These are phyloP conservation scores for Vigna hirtella DNA, from an alignment of 306 rosid genomes.

Conservation along the genomic window DNA sequence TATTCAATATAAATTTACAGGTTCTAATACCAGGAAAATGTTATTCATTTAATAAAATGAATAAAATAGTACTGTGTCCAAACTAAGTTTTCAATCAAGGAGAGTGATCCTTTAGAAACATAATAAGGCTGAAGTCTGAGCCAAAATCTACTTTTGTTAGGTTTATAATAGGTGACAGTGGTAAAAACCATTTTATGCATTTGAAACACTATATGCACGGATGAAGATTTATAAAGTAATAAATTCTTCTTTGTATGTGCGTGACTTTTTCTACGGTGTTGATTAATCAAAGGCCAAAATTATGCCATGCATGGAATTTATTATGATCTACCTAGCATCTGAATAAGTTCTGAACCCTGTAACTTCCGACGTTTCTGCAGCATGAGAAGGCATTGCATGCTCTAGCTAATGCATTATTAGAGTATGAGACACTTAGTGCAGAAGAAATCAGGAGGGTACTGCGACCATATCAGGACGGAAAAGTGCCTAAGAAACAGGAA, in stretches of 20 bases:
- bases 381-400: slow-evolving; percentile 84
- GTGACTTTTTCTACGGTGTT: background rate
- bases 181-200: slow-evolving; percentile 6
- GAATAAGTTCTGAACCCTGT: slow-evolving; percentile 19
- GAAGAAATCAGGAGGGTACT: slow-evolving; percentile 78
- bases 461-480: slow-evolving; percentile 62
- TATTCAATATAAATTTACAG: background rate
- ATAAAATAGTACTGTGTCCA: background rate
- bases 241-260: background rate
- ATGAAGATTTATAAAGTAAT: background rate
- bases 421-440: slow-evolving; percentile 74
- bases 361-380: slow-evolving; percentile 35
- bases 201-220: background rate
- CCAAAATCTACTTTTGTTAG: slow-evolving; percentile 2
- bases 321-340: slow-evolving; percentile 2
- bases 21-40: background rate
- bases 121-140: slow-evolving; percentile 12
- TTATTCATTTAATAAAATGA: background rate
- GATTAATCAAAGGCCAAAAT: slow-evolving; percentile 10
- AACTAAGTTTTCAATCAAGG: slow-evolving; percentile 12
- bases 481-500: slow-evolving; percentile 63
- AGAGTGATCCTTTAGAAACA: background rate
- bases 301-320: background rate
- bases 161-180: background rate
- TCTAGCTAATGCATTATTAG: slow-evolving; percentile 73